Base-by-base conservation (phyloP, 2,329 filamentous ascomycete genomes). In the Helotiales sp. region DNA sequence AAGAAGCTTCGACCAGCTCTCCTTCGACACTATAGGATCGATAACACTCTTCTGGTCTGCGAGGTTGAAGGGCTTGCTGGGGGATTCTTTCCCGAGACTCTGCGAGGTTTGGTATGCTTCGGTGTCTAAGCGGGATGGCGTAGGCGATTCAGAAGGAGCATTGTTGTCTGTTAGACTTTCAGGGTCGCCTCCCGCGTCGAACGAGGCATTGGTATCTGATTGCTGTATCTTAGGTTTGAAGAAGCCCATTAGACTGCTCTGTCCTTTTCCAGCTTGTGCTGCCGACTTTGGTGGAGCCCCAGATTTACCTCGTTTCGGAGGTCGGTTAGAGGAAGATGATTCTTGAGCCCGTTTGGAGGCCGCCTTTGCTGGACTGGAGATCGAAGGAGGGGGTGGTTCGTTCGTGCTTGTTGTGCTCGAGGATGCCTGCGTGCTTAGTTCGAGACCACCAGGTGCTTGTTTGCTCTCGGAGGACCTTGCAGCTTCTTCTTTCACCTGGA, bases 1-100 rank as follows among this genome's bases (percentile, higher is more conserved):
- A 69, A 98, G 89, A 15, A 98, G 83, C 76, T 91, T 93, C 4
- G 88, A 89, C 96, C 96, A 98, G 24, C 90, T 91, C 75, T 96
- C 91, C 77, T 93, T 95, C 54, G 86, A 86, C 68, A 87, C 84
- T 59, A 93, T 87, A 0, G 91, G 89, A 72, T 94, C 91, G 68
- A 91, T 83, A 1, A 87, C 82, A 64, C 78, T 65, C 40, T 72
- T 68, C 43, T 74, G 71, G 10, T 74, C 67, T 24, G 30, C 66
- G 15, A 50, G 55, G 55, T 69, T 63, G 54, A 71, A 70, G 15
- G 58, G 22, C 32, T 62, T 65, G 22, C 17, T 52, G 47, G 47
- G n/a, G 2, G 62, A 28, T 32, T 34, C 26, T n/a, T 63, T 65
- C 57, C 68, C 49, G 7, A 52, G 8, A 2, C 17, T n/a, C 20